Conservation (phyloP, 108 stramenopile genomes). For the Cyclotella atomus region DNA sequence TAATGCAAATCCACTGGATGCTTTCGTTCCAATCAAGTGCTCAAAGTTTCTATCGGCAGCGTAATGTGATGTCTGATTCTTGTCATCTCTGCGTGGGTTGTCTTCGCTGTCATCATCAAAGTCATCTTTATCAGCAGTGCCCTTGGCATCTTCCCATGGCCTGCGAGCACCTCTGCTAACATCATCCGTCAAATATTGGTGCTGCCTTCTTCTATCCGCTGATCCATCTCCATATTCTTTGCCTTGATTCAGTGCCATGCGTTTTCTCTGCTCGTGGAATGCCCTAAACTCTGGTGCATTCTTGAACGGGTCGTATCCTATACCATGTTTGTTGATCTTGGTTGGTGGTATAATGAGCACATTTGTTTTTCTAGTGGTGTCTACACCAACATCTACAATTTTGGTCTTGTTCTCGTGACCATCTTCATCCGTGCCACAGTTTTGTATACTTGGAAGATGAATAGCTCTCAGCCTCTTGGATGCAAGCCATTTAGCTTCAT, state of each 20-base stretch:
- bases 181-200: conserved; percentile 40
- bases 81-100: conserved; percentile 6
- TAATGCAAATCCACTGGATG: conserved; percentile 81
- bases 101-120: conserved; percentile 22
- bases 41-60: conserved; percentile 52
- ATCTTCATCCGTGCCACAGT: neutral
- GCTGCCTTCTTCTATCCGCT: neutral
- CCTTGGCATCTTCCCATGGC: conserved; percentile 11
- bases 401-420: neutral
- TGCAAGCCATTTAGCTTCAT: conserved; percentile 29
- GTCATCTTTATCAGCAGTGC: neutral
- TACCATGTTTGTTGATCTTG: conserved; percentile 74
- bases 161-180: conserved; percentile 19
- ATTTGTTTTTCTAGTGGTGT: neutral
- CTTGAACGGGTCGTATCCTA: conserved; percentile 74
- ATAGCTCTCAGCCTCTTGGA: conserved; percentile 38
- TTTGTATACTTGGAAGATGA: conserved; percentile 33
- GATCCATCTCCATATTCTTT: conserved; percentile 19
- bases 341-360: conserved; percentile 62
- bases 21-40: conserved; percentile 78
- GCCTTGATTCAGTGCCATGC: conserved; percentile 56
- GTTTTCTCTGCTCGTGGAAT: conserved; percentile 55
- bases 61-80: conserved; percentile 39
- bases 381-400: neutral
- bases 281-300: conserved; percentile 81